Evolutionary conservation across 2,329 filamentous ascomycete species (phyloP).

Genomic region (Biscogniauxia sp.): DNA sequence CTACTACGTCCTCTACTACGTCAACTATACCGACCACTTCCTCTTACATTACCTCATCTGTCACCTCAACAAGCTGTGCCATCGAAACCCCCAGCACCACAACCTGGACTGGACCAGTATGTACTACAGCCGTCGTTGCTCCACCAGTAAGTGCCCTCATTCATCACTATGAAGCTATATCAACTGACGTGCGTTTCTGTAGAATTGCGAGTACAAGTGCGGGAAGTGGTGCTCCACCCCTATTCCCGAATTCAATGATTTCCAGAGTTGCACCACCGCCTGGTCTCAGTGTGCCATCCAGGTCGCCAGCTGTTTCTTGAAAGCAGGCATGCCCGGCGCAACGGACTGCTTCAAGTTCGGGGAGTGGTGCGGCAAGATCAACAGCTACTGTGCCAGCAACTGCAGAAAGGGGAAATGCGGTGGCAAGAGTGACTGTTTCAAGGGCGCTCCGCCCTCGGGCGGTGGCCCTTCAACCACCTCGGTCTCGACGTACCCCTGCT

Average conservation of each 20-base stretch:
- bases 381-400: conserved; percentile 41
- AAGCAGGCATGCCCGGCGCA: conserved; percentile 48
- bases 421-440: conserved; percentile 43
- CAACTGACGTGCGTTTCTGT: not conserved
- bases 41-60: not conserved
- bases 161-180: not conserved
- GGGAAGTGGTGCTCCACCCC: conserved; percentile 46
- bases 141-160: conserved; percentile 31
- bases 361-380: conserved; percentile 47
- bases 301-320: conserved; percentile 48
- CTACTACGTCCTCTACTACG: conserved; percentile 6
- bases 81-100: conserved; percentile 26
- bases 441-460: conserved; percentile 39
- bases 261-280: conserved; percentile 40
- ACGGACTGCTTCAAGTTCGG: conserved; percentile 51
- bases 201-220: conserved; percentile 51
- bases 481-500: conserved; percentile 35
- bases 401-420: conserved; percentile 33
- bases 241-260: conserved; percentile 47
- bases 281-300: conserved; percentile 47
- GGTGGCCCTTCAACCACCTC: conserved; percentile 34
- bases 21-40: too few relatives aligned
- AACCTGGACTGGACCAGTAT: conserved; percentile 41
- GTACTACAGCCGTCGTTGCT: conserved; percentile 45
- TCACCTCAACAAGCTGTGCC: conserved; percentile 18